Conservation (phyloP, 805 yeast genomes). For the Yamadazyma sp. region DNA sequence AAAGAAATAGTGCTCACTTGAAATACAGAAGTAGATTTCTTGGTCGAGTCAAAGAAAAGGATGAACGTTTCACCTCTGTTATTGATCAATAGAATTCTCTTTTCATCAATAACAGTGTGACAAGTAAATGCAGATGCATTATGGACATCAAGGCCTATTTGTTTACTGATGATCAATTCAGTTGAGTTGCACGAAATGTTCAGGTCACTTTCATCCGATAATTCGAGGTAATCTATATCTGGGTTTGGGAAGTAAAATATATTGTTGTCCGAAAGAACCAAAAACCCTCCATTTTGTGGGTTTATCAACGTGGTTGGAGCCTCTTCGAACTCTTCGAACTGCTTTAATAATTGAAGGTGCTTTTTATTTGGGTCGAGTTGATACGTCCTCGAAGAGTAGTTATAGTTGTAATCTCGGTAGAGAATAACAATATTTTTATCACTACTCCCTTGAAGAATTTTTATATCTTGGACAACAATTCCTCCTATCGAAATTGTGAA, state of each 20-base stretch:
- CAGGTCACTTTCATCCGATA: conserved; percentile 13
- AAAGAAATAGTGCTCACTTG: conserved; percentile 17
- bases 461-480: conserved; percentile 13
- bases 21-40: neutral
- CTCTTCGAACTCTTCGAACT: conserved; percentile 29
- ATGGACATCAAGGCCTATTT: conserved; percentile 7
- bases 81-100: conserved; percentile 27
- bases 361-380: conserved; percentile 13
- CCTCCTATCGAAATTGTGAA: conserved; percentile 15
- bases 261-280: conserved; percentile 26
- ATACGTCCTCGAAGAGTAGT: conserved; percentile 32
- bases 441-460: conserved; percentile 7
- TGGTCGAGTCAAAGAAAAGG: conserved; percentile 19
- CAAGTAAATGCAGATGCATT: conserved; percentile 12
- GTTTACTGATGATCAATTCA: conserved; percentile 22
- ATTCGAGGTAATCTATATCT: conserved; percentile 11
- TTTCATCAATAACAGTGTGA: conserved; percentile 24
- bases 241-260: conserved; percentile 30
- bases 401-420: conserved; percentile 35
- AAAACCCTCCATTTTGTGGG: conserved; percentile 23
- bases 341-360: conserved; percentile 17
- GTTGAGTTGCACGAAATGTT: conserved; percentile 15
- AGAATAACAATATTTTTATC: conserved; percentile 25
- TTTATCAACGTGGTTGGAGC: conserved; percentile 30
- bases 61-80: conserved; percentile 30